Evolutionary conservation across 768 basidiomycete species (phyloP), one percentile per base, ranked within the genome.

Genomic region (Mycena capillaripes): DNA sequence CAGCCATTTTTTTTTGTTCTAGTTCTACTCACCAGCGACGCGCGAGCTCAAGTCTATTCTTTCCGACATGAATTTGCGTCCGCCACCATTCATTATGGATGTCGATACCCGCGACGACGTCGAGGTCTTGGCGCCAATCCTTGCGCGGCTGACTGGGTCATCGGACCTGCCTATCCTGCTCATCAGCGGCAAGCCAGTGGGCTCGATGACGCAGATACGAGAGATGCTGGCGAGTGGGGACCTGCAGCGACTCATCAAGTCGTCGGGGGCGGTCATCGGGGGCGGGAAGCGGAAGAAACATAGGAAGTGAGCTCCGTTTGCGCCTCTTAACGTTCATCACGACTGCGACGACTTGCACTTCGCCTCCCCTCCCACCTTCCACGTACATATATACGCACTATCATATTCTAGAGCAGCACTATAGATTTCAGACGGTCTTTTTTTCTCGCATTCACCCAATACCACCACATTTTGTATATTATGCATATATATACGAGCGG

Each of bases 41-140:
- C 88, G 93, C 50, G 93, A 94, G 75, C 79, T 93, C 32, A 94
- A 93, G 75, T 74, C 84, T 16, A 84, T 92, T 10, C 81, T 96
- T 4, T 78, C 83, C 2, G 83, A 81, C 11, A 82, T 93, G 80
- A 82, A 90, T 75, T 86, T 95, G 46, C 83, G 81, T 0, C 94
- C 94, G 11, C 78, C 86, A 0, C 91, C 93, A 0, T 88, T 90
- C 19, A 85, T 94, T 58, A 88, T 95, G 50, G 92, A 94, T 46
- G 87, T 93, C 25, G 94, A 95, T 77, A 81, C 89, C 61, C 90
- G 94, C 71, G 91, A 91, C 70, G 94, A 96, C 78, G 88, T 87
- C 6, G 83, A 86, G 0, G 89, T 94, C 29, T 83, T 96, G 27
- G 79, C 81, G 5, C 90, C 92, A 2, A 83, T 95, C 29, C 84